A percentile compares a stretch with the other conserved stretches of the same genome.
Conservation (phyloP, 495 filamentous ascomycete species). For the Emericellopsis terricola region DNA sequence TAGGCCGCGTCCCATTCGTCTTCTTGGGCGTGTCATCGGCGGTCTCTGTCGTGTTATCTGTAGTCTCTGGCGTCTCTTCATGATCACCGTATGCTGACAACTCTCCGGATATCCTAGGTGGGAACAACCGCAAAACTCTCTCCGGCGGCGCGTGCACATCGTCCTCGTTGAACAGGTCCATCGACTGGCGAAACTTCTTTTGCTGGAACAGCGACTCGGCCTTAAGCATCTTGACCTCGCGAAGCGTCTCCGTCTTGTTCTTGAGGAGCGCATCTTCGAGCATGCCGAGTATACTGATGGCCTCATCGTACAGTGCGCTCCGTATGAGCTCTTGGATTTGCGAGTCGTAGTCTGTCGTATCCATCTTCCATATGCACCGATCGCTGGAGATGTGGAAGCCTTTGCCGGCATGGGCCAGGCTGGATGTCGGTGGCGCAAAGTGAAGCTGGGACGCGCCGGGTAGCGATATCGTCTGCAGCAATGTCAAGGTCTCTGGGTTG, state of each 20-base stretch:
- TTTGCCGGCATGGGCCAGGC: conserved; percentile 83
- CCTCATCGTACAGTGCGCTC: conserved; percentile 69
- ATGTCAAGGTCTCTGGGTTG: conserved; percentile 76
- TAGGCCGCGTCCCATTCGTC: conserved; percentile 6
- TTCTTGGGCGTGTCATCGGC: conserved; percentile 18
- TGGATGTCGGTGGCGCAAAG: conserved; percentile 86
- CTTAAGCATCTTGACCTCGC: conserved; percentile 78
- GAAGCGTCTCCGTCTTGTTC: conserved; percentile 61
- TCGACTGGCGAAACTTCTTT: conserved; percentile 68
- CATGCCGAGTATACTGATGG: conserved; percentile 72
- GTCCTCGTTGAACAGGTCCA: conserved; percentile 69
- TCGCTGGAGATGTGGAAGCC: conserved; percentile 85
- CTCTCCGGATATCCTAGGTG: conserved; percentile 66
- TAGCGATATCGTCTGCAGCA: conserved; percentile 71
- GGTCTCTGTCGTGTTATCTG: conserved; percentile 10
- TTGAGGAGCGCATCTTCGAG: conserved; percentile 81
- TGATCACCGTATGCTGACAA: conserved; percentile 31
- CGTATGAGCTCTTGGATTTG: conserved; percentile 76
- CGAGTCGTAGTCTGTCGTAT: conserved; percentile 75
- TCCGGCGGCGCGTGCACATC: conserved; percentile 79
- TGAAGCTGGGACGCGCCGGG: conserved; percentile 68
- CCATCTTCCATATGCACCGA: conserved; percentile 87
- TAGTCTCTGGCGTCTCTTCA: not conserved
- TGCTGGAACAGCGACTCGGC: conserved; percentile 68
- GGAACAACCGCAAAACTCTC: conserved; percentile 72